Percentiles rank a stretch among this genome's conserved stretches.
Evolutionary conservation across 1,284 basidiomycete genomes (phyloP).

Genomic region (Ustilago bromivora): DNA sequence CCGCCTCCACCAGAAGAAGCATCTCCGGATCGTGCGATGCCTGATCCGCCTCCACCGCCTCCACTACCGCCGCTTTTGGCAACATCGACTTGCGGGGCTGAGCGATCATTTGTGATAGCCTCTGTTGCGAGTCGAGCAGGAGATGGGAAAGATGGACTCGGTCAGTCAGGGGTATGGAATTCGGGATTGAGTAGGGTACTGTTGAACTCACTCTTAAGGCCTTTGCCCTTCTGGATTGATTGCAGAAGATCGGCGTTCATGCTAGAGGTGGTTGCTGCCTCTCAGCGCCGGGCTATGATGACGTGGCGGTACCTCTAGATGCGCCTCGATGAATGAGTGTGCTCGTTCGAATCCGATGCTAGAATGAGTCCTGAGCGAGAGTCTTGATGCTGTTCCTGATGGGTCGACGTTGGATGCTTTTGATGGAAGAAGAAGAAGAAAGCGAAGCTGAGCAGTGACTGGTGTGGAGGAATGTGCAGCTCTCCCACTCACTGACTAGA

Average conservation of each 20-base stretch:
- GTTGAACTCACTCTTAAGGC: slow-evolving; percentile 43
- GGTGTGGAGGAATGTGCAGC: slow-evolving; percentile 17
- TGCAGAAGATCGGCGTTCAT: slow-evolving; percentile 50
- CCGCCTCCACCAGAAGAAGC: slow-evolving; percentile 27
- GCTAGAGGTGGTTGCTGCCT: slow-evolving; percentile 6
- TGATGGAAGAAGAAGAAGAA: slow-evolving; percentile 7
- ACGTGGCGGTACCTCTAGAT: neutral
- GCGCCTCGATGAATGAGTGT: neutral
- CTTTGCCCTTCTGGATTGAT: slow-evolving; percentile 52
- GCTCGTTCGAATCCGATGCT: neutral
- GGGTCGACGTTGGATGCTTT: neutral
- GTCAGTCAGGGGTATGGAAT: slow-evolving; percentile 4
- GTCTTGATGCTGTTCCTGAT: neutral
- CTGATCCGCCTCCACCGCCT: slow-evolving; percentile 66
- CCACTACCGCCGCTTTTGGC: slow-evolving; percentile 23
- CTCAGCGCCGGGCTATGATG: neutral
- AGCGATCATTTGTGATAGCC: slow-evolving; percentile 83
- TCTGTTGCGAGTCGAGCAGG: slow-evolving; percentile 67
- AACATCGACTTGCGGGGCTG: slow-evolving; percentile 77
- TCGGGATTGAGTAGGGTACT: too few species aligned
- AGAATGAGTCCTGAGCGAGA: neutral
- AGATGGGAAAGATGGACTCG: neutral
- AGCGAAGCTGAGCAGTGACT: neutral
- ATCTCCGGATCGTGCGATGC: slow-evolving; percentile 61
- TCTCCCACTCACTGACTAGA: neutral